These are phyloP conservation scores for Earliella scabrosa DNA, from an alignment of 1,284 basidiomycete species.

Conservation along the genomic window DNA sequence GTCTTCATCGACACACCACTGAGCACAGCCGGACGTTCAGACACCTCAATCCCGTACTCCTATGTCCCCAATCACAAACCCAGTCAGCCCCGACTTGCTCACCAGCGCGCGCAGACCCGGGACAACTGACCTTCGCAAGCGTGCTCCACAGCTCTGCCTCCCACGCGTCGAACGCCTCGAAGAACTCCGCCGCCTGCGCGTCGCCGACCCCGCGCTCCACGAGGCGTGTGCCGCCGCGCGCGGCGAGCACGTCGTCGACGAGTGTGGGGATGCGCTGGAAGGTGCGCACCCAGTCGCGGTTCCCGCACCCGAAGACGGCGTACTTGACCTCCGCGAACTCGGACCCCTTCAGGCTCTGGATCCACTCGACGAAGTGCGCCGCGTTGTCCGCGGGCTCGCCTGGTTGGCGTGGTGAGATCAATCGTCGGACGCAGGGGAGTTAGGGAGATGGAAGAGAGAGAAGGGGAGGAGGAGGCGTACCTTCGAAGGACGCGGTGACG, in stretches of 20 bases:
- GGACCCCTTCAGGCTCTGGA: conserved; percentile 37
- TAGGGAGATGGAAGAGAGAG: too few relatives aligned
- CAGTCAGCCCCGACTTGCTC: too few relatives aligned
- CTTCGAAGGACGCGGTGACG: conserved; percentile 58
- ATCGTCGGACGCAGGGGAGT: too few relatives aligned
- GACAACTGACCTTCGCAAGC: conserved; percentile 36
- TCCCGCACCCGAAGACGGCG: conserved; percentile 58
- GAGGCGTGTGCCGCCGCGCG: conserved; percentile 46
- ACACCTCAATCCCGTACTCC: conserved; percentile 37
- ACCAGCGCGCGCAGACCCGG: neutral
- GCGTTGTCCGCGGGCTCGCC: conserved; percentile 56
- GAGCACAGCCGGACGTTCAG: conserved; percentile 14
- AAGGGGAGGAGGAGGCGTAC: conserved; percentile 21
- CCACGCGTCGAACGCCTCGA: conserved; percentile 52
- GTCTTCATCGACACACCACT: conserved; percentile 37
- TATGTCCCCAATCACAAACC: conserved; percentile 18
- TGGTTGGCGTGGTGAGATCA: too few relatives aligned
- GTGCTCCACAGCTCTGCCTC: conserved; percentile 45
- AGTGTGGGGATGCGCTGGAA: conserved; percentile 55
- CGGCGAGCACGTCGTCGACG: conserved; percentile 44
- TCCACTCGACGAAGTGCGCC: conserved; percentile 48
- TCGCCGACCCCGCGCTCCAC: conserved; percentile 46
- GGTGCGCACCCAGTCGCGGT: conserved; percentile 56
- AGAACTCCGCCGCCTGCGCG: conserved; percentile 48
- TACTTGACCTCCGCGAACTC: conserved; percentile 45